Percentiles rank a stretch among this genome's conserved stretches.
Conservation (phyloP, 441 rosid genomes). For the Gossypium gossypioides region DNA sequence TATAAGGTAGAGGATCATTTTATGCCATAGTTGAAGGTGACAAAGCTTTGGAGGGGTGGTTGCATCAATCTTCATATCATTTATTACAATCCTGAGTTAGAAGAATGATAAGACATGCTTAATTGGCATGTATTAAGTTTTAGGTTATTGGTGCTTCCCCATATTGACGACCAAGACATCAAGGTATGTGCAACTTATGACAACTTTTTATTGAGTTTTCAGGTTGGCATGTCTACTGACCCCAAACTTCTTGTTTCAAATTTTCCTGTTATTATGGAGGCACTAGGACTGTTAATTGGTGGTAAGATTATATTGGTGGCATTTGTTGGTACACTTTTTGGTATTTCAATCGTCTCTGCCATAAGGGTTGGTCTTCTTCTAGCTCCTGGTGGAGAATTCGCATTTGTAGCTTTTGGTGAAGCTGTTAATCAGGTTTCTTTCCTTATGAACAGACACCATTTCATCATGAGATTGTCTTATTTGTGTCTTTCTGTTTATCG, state of each 20-base stretch:
- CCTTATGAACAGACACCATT: neutral
- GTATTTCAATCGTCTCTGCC: constrained; percentile 79
- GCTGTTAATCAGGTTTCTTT: constrained; percentile 85
- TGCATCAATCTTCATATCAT: neutral
- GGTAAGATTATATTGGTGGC: constrained; percentile 80
- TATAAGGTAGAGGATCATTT: neutral
- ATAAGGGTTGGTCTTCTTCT: constrained; percentile 89
- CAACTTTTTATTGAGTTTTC: constrained; percentile 28
- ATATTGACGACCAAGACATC: constrained; percentile 5
- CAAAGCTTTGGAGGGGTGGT: neutral
- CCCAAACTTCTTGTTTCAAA: constrained; percentile 87
- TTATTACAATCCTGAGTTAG: neutral
- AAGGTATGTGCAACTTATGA: constrained; percentile 18
- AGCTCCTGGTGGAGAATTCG: constrained; percentile 98
- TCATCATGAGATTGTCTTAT: neutral
- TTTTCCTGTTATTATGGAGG: constrained; percentile 70
- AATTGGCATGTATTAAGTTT: constrained; percentile 4
- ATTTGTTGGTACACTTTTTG: constrained; percentile 63
- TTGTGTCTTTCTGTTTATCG: neutral
- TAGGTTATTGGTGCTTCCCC: constrained; percentile 7
- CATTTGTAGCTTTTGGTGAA: constrained; percentile 97
- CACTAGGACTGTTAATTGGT: constrained; percentile 72
- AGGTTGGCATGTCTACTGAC: constrained; percentile 99
- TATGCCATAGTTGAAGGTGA: neutral
- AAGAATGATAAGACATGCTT: neutral